phyloP scores from a whole-genome alignment of 441 rosid species.

The Gossypium gossypioides region DNA sequence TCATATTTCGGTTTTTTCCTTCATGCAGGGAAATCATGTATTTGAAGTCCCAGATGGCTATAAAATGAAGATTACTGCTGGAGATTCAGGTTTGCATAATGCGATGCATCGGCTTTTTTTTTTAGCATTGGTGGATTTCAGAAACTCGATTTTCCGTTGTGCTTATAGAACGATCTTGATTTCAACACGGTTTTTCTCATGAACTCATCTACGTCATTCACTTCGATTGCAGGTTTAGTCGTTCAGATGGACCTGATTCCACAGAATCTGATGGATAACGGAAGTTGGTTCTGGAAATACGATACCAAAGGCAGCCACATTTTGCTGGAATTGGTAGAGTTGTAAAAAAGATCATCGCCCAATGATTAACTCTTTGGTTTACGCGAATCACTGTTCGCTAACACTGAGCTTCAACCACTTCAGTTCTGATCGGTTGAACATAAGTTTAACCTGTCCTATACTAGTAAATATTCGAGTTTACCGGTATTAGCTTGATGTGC shows the following conservation, averaged over 20 bases:
- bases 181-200: background rate
- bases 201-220: background rate
- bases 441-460: constrained; percentile 35
- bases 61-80: constrained; percentile 51
- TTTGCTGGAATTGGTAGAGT: constrained; percentile 46
- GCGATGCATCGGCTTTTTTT: background rate
- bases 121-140: background rate
- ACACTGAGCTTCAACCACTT: background rate
- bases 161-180: background rate
- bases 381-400: background rate
- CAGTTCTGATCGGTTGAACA: constrained; percentile 37
- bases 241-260: constrained; percentile 46
- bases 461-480: background rate
- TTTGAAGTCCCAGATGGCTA: constrained; percentile 85
- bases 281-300: constrained; percentile 92
- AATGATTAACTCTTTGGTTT: background rate
- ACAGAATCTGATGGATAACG: constrained; percentile 39
- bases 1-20: background rate
- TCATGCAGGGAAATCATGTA: constrained; percentile 61
- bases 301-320: constrained; percentile 41
- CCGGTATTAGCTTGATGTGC: background rate
- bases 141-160: background rate
- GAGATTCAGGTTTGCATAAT: constrained; percentile 43
- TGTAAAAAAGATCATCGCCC: constrained; percentile 14
- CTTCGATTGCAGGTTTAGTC: constrained; percentile 35